These are phyloP conservation scores for Eucalyptus polyanthemos DNA, from an alignment of 345 rosid genomes.

Conservation along the genomic window DNA sequence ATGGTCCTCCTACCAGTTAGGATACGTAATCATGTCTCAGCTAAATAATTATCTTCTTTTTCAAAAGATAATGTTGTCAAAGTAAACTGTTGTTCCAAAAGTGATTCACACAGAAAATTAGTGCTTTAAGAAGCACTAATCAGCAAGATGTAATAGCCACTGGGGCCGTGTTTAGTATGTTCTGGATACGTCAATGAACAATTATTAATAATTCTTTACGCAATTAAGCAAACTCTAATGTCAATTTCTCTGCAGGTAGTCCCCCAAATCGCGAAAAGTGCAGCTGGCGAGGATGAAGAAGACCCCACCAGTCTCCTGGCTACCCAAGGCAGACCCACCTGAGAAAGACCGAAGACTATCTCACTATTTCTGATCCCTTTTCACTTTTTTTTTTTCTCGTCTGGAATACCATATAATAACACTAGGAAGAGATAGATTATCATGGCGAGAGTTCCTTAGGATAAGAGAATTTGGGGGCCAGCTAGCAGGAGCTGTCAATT, in stretches of 20 bases:
- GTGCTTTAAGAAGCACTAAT: neutral
- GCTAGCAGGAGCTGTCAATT: neutral
- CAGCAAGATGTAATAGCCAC: neutral
- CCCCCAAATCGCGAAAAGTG: slow-evolving; percentile 7
- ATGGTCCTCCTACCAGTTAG: neutral
- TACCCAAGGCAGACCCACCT: neutral
- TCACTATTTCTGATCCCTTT: neutral
- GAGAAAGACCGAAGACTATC: neutral
- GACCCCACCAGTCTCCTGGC: neutral
- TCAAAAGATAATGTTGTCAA: neutral
- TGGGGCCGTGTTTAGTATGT: neutral
- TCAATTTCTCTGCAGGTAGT: slow-evolving; percentile 11
- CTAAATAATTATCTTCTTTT: neutral
- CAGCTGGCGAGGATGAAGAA: slow-evolving; percentile 1
- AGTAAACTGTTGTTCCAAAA: neutral
- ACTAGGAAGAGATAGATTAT: neutral
- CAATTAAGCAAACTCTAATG: neutral
- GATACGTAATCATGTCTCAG: neutral
- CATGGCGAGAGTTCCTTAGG: neutral
- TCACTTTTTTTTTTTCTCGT: neutral
- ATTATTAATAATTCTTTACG: neutral
- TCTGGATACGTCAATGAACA: neutral
- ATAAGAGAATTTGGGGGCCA: neutral
- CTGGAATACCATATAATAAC: neutral
- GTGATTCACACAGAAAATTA: neutral